A percentile compares a stretch with the other conserved stretches of the same genome.
phyloP scores from a whole-genome alignment of 805 yeast genomes.

The Pichia scutulata region DNA sequence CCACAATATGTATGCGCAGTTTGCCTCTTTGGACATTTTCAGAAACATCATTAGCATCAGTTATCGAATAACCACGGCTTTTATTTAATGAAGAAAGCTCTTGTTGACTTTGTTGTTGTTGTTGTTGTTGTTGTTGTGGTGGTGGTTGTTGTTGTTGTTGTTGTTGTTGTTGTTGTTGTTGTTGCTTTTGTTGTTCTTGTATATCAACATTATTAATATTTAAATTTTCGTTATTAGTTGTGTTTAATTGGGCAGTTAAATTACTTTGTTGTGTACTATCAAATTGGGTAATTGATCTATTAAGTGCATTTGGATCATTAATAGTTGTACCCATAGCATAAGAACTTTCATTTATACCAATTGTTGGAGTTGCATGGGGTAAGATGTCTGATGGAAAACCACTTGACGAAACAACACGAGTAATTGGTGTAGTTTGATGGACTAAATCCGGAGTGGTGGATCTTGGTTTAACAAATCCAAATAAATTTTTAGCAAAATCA shows the following conservation, averaged over 20 bases:
- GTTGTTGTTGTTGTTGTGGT: conserved; percentile 5
- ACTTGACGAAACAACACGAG: conserved; percentile 7
- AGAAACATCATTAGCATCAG: conserved; percentile 16
- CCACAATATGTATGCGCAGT: conserved; percentile 69
- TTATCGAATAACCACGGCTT: conserved; percentile 22
- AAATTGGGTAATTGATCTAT: conserved; percentile 29
- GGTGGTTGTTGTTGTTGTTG: not conserved
- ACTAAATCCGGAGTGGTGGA: not conserved
- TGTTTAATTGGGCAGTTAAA: conserved; percentile 15
- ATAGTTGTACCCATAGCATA: conserved; percentile 66
- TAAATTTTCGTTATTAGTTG: not conserved
- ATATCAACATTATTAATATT: conserved; percentile 1
- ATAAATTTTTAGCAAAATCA: conserved; percentile 20
- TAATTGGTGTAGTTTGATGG: conserved; percentile 7
- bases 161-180: conserved; percentile 8
- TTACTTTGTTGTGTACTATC: conserved; percentile 20
- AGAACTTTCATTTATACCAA: conserved; percentile 55
- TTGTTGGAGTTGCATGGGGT: conserved; percentile 54
- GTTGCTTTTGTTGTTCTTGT: not conserved
- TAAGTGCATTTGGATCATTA: conserved; percentile 27
- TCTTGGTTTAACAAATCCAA: conserved; percentile 15
- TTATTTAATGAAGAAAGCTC: not conserved
- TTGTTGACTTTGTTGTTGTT: conserved; percentile 9
- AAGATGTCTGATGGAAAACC: conserved; percentile 31
- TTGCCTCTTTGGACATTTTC: conserved; percentile 64